phyloP scores from a whole-genome alignment of 164 flowering plant genomes.

The Cinnamomum micranthum region DNA sequence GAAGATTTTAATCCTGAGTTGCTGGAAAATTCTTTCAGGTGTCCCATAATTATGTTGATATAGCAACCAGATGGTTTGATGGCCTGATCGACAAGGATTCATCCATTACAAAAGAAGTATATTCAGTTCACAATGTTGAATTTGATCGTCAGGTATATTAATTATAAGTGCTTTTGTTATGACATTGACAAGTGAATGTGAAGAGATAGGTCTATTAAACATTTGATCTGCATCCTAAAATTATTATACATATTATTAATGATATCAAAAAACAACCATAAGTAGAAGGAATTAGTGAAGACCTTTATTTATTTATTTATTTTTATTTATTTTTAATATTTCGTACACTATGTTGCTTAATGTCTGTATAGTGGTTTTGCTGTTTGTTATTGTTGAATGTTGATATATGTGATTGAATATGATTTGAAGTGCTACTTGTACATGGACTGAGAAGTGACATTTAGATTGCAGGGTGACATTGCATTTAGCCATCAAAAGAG shows the following conservation, averaged over 20 bases:
- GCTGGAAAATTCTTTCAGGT: slow-evolving; percentile 15
- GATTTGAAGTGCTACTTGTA: no score
- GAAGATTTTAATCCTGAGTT: not conserved
- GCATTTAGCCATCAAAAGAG: no score
- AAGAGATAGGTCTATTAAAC: not conserved
- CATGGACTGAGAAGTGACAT: no score
- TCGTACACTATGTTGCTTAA: not conserved
- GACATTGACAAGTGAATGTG: not conserved
- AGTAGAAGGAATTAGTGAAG: not conserved
- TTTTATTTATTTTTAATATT: not conserved
- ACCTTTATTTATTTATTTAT: not conserved
- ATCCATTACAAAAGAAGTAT: slow-evolving; percentile 72
- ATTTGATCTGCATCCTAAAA: not conserved
- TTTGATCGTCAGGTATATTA: slow-evolving; percentile 81
- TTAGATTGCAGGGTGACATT: no score
- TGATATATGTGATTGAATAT: no score
- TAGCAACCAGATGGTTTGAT: slow-evolving; percentile 73
- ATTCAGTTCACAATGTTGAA: slow-evolving; percentile 63
- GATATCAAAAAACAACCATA: not conserved
- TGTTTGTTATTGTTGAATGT: not conserved
- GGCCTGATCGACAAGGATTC: slow-evolving; percentile 63
- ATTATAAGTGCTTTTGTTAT: not conserved
- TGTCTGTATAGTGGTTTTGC: not conserved
- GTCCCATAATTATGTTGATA: slow-evolving; percentile 15
- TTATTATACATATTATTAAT: not conserved